Evolutionary conservation across 176 grass and related monocot genomes (phyloP).

Genomic region (Aegilops sharonensis): DNA sequence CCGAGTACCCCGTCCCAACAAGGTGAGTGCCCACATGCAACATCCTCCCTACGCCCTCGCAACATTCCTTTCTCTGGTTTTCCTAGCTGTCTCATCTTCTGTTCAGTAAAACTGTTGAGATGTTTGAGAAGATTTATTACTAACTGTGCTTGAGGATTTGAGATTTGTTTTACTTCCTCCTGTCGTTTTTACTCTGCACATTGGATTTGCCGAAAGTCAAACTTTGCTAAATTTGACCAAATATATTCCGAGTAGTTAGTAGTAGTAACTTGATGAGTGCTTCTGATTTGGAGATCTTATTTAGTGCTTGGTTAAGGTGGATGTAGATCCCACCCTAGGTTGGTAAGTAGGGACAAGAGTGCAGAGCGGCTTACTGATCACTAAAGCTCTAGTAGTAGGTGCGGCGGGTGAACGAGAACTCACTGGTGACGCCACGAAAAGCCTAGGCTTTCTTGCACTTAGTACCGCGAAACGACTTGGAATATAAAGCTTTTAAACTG

Average conservation of each 20-base stretch:
- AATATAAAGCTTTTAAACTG: neutral
- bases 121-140: too few relatives aligned
- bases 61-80: neutral
- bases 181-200: too few relatives aligned
- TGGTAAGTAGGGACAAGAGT: conserved; percentile 20
- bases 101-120: too few relatives aligned
- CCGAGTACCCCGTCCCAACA: conserved; percentile 77
- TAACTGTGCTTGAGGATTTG: too few relatives aligned
- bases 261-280: neutral
- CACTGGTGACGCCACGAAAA: neutral
- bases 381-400: conserved; percentile 16
- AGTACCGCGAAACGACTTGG: neutral
- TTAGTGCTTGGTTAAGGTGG: conserved; percentile 6
- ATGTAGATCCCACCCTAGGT: conserved; percentile 11
- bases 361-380: neutral
- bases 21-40: conserved; percentile 25
- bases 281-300: neutral
- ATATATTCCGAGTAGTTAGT: too few relatives aligned
- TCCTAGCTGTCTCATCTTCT: too few relatives aligned
- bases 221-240: too few relatives aligned
- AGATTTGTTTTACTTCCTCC: too few relatives aligned
- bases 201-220: too few relatives aligned
- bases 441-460: neutral
- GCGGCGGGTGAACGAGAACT: conserved; percentile 12
- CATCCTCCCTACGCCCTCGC: neutral